A percentile compares a stretch with the other conserved stretches of the same genome.
Evolutionary conservation across 1,139 yeast genomes (phyloP).

Genomic region (Scheffersomyces lignicola): DNA sequence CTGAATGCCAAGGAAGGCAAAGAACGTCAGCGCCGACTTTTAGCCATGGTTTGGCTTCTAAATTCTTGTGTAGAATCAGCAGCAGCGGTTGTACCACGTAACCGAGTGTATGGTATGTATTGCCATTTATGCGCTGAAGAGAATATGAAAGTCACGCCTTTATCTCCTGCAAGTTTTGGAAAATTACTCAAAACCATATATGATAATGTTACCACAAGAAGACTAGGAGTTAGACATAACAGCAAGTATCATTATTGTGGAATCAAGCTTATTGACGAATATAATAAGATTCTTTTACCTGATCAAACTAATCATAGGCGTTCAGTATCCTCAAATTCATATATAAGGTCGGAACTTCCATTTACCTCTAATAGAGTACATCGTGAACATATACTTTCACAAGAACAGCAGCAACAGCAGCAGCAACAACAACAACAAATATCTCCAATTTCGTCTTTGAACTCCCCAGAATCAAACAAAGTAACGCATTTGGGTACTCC

Average conservation of each 20-base stretch:
- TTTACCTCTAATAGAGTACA: too few relatives aligned
- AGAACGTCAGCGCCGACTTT: slow-evolving; percentile 72
- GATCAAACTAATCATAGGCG: slow-evolving; percentile 8
- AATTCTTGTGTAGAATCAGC: slow-evolving; percentile 65
- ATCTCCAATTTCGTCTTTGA: slow-evolving; percentile 25
- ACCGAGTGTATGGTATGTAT: slow-evolving; percentile 78
- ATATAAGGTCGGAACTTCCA: too few relatives aligned
- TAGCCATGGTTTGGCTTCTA: slow-evolving; percentile 80
- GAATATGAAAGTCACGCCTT: slow-evolving; percentile 54
- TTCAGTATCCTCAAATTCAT: not conserved
- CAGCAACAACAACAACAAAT: slow-evolving; percentile 12
- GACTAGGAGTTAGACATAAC: slow-evolving; percentile 87
- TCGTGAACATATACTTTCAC: too few relatives aligned
- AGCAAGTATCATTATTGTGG: slow-evolving; percentile 93
- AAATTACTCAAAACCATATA: slow-evolving; percentile 72
- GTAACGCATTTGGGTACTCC: slow-evolving; percentile 28
- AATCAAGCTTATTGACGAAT: slow-evolving; percentile 59
- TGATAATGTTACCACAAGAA: slow-evolving; percentile 75
- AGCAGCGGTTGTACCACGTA: slow-evolving; percentile 80
- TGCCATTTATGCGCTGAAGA: slow-evolving; percentile 70
- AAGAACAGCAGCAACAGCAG: slow-evolving; percentile 4
- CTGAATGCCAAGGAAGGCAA: slow-evolving; percentile 25
- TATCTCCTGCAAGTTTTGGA: slow-evolving; percentile 88
- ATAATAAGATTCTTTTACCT: slow-evolving; percentile 15
- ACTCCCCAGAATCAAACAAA: slow-evolving; percentile 17